Evolutionary conservation across 768 basidiomycete genomes (phyloP).

Genomic region (Steccherinum ochraceum): DNA sequence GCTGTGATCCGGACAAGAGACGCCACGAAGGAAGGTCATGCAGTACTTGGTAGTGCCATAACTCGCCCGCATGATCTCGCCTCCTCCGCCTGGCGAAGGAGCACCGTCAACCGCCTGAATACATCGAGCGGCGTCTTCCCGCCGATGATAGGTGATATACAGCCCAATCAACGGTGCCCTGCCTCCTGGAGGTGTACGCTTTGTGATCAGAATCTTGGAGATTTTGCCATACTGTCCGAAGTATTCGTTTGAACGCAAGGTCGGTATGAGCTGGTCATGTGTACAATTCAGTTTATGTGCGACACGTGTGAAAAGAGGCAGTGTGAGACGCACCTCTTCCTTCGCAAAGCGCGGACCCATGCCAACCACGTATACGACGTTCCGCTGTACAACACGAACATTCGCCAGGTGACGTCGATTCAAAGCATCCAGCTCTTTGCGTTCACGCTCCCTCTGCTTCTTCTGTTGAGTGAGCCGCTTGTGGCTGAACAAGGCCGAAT

Average conservation of each 20-base stretch:
- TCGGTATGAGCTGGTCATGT: constrained; percentile 65
- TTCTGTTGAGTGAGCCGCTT: constrained; percentile 94
- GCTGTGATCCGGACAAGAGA: constrained; percentile 76
- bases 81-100: constrained; percentile 82
- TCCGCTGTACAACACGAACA: constrained; percentile 94
- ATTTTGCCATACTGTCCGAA: constrained; percentile 99
- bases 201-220: constrained; percentile 87
- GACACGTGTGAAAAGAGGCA: constrained; percentile 5
- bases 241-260: constrained; percentile 90
- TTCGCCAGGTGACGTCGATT: constrained; percentile 85
- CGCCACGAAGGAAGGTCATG: constrained; percentile 87
- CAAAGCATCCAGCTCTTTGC: constrained; percentile 87
- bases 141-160: constrained; percentile 91
- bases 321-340: constrained; percentile 72
- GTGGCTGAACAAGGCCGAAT: constrained; percentile 48
- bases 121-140: constrained; percentile 91
- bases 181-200: constrained; percentile 73
- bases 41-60: constrained; percentile 98
- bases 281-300: background rate
- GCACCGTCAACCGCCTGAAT: constrained; percentile 92
- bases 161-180: constrained; percentile 79
- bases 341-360: constrained; percentile 92
- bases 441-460: constrained; percentile 89
- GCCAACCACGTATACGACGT: constrained; percentile 93
- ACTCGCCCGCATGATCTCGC: constrained; percentile 87